Base-by-base conservation (phyloP, 2,329 filamentous ascomycete genomes). In the Microcyclospora tardicrescens region DNA sequence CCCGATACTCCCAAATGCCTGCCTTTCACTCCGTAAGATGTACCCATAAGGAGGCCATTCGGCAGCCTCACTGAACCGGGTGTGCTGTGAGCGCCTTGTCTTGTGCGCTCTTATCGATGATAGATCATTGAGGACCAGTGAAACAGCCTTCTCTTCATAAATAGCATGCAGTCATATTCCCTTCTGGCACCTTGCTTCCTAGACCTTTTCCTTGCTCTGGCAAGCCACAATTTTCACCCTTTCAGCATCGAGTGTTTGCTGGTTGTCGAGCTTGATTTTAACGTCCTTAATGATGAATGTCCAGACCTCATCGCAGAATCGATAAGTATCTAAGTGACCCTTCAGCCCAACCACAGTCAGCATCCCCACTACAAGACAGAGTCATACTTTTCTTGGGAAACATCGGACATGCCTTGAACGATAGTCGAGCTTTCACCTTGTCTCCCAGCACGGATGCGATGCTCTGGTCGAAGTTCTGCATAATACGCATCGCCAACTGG, bases 261-360 rank as follows among this genome's bases (percentile, higher is more conserved):
- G 32, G 39, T 55, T 51, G 53, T 96, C 89, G 67, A 96, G 81
- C 67, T 98, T 98, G 69, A 98, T 96, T n/a, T 80, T 86, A 40
- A 96, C 87, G 50, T 96, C 91, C 65, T 95, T 95, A 65, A 98
- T 93, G 42, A 98, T 75, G 62, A 98, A 98, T 1, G 91, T 98
- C 91, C 91, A 98, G 42, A 98, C 91, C 67, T 98, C 91, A 65
- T 98, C 91, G 68, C 91, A 98, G 73, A 98, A 98, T 52, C 91
- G 82, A 69, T 98, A 98, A 12, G 91, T 96, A 61, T 96, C 87
- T 46, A 98, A 79, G 58, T 93, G 91, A 35, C 91, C 91, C 89
- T 95, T 53, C 34, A 40, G 10, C 36, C 39, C 31, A 15, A 12
- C 8, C 19, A 24, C 19, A 24, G 19, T 24, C 19, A 24, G 19